Evolutionary conservation across 495 filamentous ascomycete species (phyloP).

Genomic region (Xylaria grammica): DNA sequence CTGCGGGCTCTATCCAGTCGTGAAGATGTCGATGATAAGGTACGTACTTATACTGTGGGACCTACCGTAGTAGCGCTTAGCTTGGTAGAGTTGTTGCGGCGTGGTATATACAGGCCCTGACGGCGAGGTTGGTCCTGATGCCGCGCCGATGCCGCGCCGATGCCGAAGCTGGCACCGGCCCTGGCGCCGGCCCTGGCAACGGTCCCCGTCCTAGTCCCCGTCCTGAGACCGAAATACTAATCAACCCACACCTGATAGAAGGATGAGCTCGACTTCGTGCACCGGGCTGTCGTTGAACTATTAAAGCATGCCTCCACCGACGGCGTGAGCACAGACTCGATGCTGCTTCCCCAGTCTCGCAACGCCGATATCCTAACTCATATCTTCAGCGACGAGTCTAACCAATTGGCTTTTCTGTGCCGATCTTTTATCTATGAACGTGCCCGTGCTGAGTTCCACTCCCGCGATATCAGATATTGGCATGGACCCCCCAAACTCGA

Average conservation of each 20-base stretch:
- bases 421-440: conserved; percentile 59
- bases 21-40: conserved; percentile 37
- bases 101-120: neutral
- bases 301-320: conserved; percentile 41
- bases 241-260: conserved; percentile 25
- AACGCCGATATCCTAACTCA: conserved; percentile 55
- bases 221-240: conserved; percentile 39
- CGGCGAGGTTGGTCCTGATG: neutral
- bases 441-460: conserved; percentile 36
- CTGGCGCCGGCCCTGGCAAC: neutral
- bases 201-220: neutral
- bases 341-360: conserved; percentile 39
- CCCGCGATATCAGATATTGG: neutral
- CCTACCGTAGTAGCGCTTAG: neutral
- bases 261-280: conserved; percentile 45
- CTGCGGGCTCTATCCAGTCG: conserved; percentile 49
- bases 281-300: conserved; percentile 40
- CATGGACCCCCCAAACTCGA: conserved; percentile 24
- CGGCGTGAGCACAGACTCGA: conserved; percentile 21
- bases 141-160: neutral
- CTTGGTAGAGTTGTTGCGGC: neutral
- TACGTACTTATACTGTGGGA: conserved; percentile 9
- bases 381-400: conserved; percentile 44
- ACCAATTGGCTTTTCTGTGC: conserved; percentile 52
- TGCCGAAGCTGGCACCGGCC: neutral